These are phyloP conservation scores for Tripidium arundinaceum DNA, from an alignment of 202 grass and related monocot genomes.

Conservation along the genomic window DNA sequence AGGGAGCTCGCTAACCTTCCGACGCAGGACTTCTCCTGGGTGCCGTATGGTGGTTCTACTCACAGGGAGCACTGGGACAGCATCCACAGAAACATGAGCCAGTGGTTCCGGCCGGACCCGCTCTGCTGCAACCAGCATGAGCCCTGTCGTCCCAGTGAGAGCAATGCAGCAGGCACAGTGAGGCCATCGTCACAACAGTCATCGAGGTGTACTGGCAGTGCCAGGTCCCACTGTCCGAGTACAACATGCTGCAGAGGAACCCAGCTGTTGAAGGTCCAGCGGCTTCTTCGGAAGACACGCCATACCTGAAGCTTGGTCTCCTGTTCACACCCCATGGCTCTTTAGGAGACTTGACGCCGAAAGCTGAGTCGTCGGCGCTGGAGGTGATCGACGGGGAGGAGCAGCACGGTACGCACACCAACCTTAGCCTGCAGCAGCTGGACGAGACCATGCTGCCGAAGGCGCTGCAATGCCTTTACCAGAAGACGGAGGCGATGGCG, in stretches of 20 bases:
- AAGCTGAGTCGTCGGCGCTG: background rate
- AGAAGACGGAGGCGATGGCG: background rate
- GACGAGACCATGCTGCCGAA: conserved; percentile 18
- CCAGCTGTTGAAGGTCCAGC: background rate
- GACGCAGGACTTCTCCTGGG: conserved; percentile 27
- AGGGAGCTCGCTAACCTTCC: background rate
- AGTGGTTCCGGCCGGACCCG: conserved; percentile 24
- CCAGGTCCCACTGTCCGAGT: background rate
- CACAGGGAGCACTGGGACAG: background rate
- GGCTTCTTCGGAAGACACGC: background rate
- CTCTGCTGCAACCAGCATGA: background rate
- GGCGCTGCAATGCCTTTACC: conserved; percentile 5
- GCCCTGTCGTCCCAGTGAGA: background rate
- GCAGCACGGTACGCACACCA: background rate
- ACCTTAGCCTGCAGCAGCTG: background rate
- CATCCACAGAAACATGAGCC: background rate
- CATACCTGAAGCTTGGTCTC: conserved; percentile 1
- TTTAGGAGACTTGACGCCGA: background rate
- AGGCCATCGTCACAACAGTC: background rate
- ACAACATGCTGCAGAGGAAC: background rate
- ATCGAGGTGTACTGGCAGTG: conserved; percentile 13
- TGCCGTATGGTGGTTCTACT: background rate
- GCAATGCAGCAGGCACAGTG: background rate
- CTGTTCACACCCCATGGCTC: conserved; percentile 4
- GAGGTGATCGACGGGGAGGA: conserved; percentile 25